Conservation (phyloP, 768 basidiomycete species). For the Chiua virens region DNA sequence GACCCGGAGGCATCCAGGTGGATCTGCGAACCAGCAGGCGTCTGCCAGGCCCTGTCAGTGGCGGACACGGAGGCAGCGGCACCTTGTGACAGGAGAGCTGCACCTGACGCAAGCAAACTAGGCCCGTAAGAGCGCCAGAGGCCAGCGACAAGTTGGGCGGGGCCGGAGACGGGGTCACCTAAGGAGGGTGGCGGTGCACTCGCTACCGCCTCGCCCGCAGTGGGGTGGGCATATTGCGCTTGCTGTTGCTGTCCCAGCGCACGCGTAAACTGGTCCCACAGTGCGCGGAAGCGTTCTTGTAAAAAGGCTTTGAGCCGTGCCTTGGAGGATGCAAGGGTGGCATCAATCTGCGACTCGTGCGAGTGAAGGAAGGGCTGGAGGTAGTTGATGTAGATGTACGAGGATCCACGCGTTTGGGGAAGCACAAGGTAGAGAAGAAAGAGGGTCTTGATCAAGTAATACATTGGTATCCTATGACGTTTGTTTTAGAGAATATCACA, state of each 20-base stretch:
- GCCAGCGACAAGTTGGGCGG: constrained; percentile 60
- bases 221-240: constrained; percentile 14
- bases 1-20: constrained; percentile 27
- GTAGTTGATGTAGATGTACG: constrained; percentile 77
- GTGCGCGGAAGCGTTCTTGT: constrained; percentile 57
- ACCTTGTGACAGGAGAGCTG: constrained; percentile 58
- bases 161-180: constrained; percentile 58
- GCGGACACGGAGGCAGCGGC: constrained; percentile 40
- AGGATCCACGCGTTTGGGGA: constrained; percentile 86
- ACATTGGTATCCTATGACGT: constrained; percentile 78
- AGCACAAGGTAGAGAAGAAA: constrained; percentile 89
- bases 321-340: constrained; percentile 66
- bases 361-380: constrained; percentile 81
- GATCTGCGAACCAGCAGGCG: constrained; percentile 31
- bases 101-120: constrained; percentile 62
- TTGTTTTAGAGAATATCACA: constrained; percentile 6
- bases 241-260: constrained; percentile 46
- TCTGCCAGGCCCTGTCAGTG: constrained; percentile 27
- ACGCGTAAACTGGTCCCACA: constrained; percentile 65
- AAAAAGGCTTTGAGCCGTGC: constrained; percentile 58
- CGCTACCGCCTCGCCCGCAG: constrained; percentile 18
- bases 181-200: constrained; percentile 49
- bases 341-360: constrained; percentile 86
- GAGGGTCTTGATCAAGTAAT: constrained; percentile 75
- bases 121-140: constrained; percentile 85